phyloP scores from a whole-genome alignment of 2,329 filamentous ascomycete genomes.

The Pseudocercospora macadamiae region DNA sequence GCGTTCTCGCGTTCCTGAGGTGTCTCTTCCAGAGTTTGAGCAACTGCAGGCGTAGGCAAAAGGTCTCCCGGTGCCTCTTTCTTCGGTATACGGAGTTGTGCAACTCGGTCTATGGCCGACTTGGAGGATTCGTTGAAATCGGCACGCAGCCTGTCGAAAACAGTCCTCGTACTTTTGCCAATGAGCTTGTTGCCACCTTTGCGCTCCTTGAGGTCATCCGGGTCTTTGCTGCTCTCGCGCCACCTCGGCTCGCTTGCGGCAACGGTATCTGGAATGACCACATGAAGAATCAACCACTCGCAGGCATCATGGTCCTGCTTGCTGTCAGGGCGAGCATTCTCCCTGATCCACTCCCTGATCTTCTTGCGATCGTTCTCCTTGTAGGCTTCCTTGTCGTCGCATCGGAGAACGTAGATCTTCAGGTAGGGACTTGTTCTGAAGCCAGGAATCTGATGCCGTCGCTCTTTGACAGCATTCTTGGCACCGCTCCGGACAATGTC shows the following conservation, averaged over 20 bases:
- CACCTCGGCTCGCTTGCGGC: conserved; percentile 77
- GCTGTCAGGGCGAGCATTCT: conserved; percentile 66
- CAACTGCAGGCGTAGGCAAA: conserved; percentile 48
- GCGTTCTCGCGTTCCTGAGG: conserved; percentile 78
- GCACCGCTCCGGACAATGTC: conserved; percentile 46
- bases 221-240: conserved; percentile 52
- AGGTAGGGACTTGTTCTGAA: conserved; percentile 90
- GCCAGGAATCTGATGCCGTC: conserved; percentile 93
- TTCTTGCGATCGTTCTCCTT: conserved; percentile 76
- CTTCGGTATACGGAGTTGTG: conserved; percentile 76
- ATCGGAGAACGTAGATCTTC: conserved; percentile 84
- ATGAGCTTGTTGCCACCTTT: conserved; percentile 72
- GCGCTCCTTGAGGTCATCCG: conserved; percentile 66
- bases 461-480: conserved; percentile 50
- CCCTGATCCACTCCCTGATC: conserved; percentile 89
- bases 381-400: conserved; percentile 95
- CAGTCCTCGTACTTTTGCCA: conserved; percentile 73
- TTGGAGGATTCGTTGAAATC: conserved; percentile 87
- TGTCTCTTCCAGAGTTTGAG: conserved; percentile 65
- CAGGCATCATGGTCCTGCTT: conserved; percentile 91
- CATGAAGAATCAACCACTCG: conserved; percentile 92
- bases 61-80: conserved; percentile 49
- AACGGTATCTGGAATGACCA: conserved; percentile 82
- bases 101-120: conserved; percentile 72
- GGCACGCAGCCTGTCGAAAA: conserved; percentile 84